Evolutionary conservation across 2,329 filamentous ascomycete species (phyloP).

Genomic region (Emericellopsis atlantica): DNA sequence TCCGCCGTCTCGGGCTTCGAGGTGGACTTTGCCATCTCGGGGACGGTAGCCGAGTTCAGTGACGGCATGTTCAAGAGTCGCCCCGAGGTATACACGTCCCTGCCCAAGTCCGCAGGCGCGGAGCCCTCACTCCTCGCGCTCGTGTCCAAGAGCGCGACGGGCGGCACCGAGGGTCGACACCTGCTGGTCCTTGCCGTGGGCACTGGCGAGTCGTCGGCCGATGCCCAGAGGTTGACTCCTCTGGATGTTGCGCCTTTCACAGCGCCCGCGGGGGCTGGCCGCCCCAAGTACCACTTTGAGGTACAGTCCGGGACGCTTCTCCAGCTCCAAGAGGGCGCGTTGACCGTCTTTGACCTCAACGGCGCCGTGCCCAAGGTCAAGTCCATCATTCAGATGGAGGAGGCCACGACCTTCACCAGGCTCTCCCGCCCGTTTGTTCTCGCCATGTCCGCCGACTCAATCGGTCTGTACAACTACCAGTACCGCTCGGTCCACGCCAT

Average conservation of each 20-base stretch:
- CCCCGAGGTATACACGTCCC: conserved; percentile 35
- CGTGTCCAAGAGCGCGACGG: conserved; percentile 26
- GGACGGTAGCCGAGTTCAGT: conserved; percentile 31
- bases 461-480: conserved; percentile 56
- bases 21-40: conserved; percentile 36
- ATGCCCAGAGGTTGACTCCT: conserved; percentile 21
- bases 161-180: conserved; percentile 15
- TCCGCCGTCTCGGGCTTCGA: conserved; percentile 21
- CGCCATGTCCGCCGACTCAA: conserved; percentile 39
- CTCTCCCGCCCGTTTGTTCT: conserved; percentile 56
- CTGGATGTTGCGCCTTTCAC: conserved; percentile 25
- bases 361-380: conserved; percentile 47
- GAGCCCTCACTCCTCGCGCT: conserved; percentile 40
- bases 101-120: conserved; percentile 31
- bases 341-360: conserved; percentile 53
- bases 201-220: conserved; percentile 10
- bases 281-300: conserved; percentile 41
- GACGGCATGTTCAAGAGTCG: conserved; percentile 43
- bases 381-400: conserved; percentile 37
- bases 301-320: conserved; percentile 51
- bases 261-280: conserved; percentile 5
- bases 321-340: conserved; percentile 36
- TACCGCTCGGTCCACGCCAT: conserved; percentile 49
- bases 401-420: conserved; percentile 49
- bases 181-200: conserved; percentile 19